Conservation (phyloP, 2,329 filamentous ascomycete species). For the Fusarium algeriense region DNA sequence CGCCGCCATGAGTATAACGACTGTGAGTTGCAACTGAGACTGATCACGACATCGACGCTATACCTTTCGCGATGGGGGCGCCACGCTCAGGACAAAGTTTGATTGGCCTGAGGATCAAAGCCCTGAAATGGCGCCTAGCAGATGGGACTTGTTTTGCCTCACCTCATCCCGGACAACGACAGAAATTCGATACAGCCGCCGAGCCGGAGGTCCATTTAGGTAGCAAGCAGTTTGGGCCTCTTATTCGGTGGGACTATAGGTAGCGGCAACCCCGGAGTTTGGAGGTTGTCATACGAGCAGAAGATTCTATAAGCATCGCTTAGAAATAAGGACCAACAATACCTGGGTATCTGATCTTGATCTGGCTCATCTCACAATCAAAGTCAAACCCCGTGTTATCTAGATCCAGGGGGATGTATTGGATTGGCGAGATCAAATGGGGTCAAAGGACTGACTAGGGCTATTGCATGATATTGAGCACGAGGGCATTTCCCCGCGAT, state of each 20-base stretch:
- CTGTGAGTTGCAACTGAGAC: constrained; percentile 51
- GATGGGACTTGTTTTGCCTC: constrained; percentile 44
- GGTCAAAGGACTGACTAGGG: neutral
- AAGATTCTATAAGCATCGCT: constrained; percentile 4
- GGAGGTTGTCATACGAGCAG: constrained; percentile 5
- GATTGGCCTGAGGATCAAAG: constrained; percentile 51
- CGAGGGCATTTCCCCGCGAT: constrained; percentile 42
- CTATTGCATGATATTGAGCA: constrained; percentile 30
- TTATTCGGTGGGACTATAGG: constrained; percentile 15
- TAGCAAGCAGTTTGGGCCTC: constrained; percentile 32
- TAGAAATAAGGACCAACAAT: constrained; percentile 23
- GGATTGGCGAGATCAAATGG: constrained; percentile 9
- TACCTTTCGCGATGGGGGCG: constrained; percentile 59
- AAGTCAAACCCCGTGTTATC: constrained; percentile 19
- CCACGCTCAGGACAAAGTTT: constrained; percentile 41
- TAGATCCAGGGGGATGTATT: constrained; percentile 21
- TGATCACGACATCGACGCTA: constrained; percentile 67
- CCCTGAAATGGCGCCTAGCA: constrained; percentile 43
- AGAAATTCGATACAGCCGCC: constrained; percentile 41
- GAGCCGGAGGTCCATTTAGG: constrained; percentile 42
- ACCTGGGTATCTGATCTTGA: neutral
- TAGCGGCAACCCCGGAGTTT: constrained; percentile 30
- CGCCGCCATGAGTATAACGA: constrained; percentile 49
- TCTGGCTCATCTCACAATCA: constrained; percentile 29
- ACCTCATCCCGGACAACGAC: constrained; percentile 40